phyloP scores from a whole-genome alignment of 2,329 filamentous ascomycete species.

The Eutypella sp. region DNA sequence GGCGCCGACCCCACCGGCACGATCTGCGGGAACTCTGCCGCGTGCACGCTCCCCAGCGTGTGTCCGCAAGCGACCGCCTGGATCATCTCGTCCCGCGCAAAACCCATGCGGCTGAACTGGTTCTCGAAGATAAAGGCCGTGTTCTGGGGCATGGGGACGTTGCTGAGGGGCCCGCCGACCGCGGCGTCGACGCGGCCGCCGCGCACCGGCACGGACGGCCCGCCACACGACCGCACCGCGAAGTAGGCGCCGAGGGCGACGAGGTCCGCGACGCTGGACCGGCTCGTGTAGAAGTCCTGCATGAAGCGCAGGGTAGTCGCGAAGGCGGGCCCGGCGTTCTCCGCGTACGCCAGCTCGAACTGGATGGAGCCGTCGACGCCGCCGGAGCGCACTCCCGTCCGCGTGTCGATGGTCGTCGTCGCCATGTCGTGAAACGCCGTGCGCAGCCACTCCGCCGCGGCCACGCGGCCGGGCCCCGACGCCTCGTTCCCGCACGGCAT shows the following conservation, averaged over 20 bases:
- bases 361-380: conserved; percentile 57
- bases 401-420: conserved; percentile 43
- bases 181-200: conserved; percentile 52
- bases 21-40: conserved; percentile 47
- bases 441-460: conserved; percentile 58
- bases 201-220: conserved; percentile 48
- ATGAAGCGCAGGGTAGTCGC: conserved; percentile 48
- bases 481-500: conserved; percentile 52
- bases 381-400: conserved; percentile 31
- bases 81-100: conserved; percentile 53
- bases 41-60: conserved; percentile 56
- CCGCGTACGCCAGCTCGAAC: conserved; percentile 50
- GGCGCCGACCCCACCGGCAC: conserved; percentile 38
- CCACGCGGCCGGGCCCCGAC: conserved; percentile 49
- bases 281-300: conserved; percentile 46
- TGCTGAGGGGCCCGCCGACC: conserved; percentile 37
- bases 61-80: conserved; percentile 57
- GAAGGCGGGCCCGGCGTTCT: conserved; percentile 54
- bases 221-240: conserved; percentile 54
- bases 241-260: conserved; percentile 55
- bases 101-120: conserved; percentile 55
- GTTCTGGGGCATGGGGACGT: conserved; percentile 55
- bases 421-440: conserved; percentile 60
- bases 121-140: conserved; percentile 44
- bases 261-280: conserved; percentile 51